Evolutionary conservation across 2,329 filamentous ascomycete species (phyloP).

Genomic region (Rutstroemia sydowiana): DNA sequence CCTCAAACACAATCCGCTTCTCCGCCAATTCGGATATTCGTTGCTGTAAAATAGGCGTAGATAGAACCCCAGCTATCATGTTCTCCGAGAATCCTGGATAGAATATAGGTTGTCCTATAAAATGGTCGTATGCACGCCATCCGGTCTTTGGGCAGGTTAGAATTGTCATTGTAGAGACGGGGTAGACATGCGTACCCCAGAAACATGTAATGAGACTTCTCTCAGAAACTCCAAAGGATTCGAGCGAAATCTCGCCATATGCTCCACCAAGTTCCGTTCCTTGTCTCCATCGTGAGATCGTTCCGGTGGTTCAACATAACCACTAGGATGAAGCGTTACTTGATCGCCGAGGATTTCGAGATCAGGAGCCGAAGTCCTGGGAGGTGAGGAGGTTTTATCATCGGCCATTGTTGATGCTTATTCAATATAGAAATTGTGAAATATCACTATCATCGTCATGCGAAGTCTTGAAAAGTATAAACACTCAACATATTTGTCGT

Average conservation of each 20-base stretch:
- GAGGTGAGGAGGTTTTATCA: slow-evolving; percentile 15
- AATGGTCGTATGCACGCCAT: slow-evolving; percentile 88
- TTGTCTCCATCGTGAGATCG: slow-evolving; percentile 42
- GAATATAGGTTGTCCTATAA: slow-evolving; percentile 88
- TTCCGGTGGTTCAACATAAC: slow-evolving; percentile 48
- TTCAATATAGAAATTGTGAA: neutral
- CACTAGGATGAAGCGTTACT: slow-evolving; percentile 67
- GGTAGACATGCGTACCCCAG: slow-evolving; percentile 42
- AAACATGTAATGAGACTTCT: slow-evolving; percentile 88
- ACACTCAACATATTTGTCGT: neutral
- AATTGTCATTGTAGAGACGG: neutral
- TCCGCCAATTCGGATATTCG: slow-evolving; percentile 74
- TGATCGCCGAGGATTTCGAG: slow-evolving; percentile 68
- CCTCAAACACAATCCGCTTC: slow-evolving; percentile 66
- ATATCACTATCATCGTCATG: slow-evolving; percentile 1
- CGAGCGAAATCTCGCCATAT: slow-evolving; percentile 79
- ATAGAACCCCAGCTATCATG: slow-evolving; percentile 74
- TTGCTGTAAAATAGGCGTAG: slow-evolving; percentile 63
- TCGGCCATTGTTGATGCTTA: slow-evolving; percentile 29
- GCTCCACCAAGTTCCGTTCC: slow-evolving; percentile 67
- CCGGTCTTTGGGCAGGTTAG: slow-evolving; percentile 44
- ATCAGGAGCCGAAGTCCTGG: slow-evolving; percentile 57
- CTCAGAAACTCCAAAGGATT: slow-evolving; percentile 73
- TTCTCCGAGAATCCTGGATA: slow-evolving; percentile 87
- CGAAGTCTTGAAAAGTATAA: neutral